Evolutionary conservation across 108 stramenopile species (phyloP).

Genomic region (Seminavis robusta): DNA sequence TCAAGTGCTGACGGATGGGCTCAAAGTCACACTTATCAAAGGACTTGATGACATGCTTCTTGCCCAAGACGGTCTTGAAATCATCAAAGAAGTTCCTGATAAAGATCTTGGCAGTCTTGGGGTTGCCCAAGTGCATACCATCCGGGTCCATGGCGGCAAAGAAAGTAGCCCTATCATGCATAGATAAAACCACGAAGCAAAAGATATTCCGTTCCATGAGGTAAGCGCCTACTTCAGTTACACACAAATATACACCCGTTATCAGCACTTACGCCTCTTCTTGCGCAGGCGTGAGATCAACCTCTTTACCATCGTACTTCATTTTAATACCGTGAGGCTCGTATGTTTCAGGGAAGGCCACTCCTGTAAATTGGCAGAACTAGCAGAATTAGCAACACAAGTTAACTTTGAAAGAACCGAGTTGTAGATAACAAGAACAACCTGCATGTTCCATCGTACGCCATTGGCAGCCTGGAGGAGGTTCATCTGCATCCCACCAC

Average conservation of each 20-base stretch:
- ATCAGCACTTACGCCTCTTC: slow-evolving; percentile 87
- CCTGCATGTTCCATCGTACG: slow-evolving; percentile 24
- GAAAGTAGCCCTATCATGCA: slow-evolving; percentile 81
- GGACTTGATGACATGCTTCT: slow-evolving; percentile 78
- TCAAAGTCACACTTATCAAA: slow-evolving; percentile 96
- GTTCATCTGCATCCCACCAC: slow-evolving; percentile 86
- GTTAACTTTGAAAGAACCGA: too few species aligned
- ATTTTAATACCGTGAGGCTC: slow-evolving; percentile 92
- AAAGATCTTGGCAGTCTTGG: slow-evolving; percentile 91
- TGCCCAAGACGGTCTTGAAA: slow-evolving; percentile 76
- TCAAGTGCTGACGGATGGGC: slow-evolving; percentile 81
- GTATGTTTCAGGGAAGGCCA: slow-evolving; percentile 92
- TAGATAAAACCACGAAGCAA: background rate
- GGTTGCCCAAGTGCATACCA: slow-evolving; percentile 93
- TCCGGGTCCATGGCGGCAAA: slow-evolving; percentile 95
- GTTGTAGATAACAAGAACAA: too few species aligned
- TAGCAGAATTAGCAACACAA: too few species aligned
- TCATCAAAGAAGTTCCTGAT: slow-evolving; percentile 96
- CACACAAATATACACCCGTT: too few species aligned
- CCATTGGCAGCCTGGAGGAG: slow-evolving; percentile 92
- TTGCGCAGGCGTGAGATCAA: slow-evolving; percentile 85
- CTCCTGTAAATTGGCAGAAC: slow-evolving; percentile 98
- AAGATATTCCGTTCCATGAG: background rate
- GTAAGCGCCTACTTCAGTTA: too few species aligned
- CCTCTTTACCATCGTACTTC: slow-evolving; percentile 87